Percentiles rank a stretch among this genome's conserved stretches.
Evolutionary conservation across 2,329 filamentous ascomycete species (phyloP).

Genomic region (Davidsoniella australis): DNA sequence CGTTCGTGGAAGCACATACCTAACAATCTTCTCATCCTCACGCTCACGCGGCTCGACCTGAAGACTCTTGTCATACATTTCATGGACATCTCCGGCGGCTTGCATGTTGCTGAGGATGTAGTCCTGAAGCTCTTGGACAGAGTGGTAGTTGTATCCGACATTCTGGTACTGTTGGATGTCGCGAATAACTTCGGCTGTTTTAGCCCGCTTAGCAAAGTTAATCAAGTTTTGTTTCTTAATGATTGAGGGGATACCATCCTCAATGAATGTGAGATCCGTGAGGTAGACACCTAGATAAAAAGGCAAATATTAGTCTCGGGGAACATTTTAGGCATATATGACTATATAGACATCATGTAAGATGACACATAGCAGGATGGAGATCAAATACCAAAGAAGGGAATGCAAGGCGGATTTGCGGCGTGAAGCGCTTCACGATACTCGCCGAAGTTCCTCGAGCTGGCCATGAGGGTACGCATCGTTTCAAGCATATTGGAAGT

Average conservation of each 20-base stretch:
- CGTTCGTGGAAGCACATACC: conserved; percentile 40
- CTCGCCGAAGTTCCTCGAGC: conserved; percentile 94
- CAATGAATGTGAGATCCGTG: conserved; percentile 94
- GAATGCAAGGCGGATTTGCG: conserved; percentile 91
- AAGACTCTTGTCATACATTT: conserved; percentile 98
- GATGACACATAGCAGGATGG: neutral
- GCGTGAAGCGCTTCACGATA: conserved; percentile 86
- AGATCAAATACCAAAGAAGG: conserved; percentile 66
- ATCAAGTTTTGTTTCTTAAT: conserved; percentile 94
- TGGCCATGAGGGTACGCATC: conserved; percentile 90
- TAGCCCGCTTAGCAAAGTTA: conserved; percentile 95
- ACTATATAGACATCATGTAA: neutral
- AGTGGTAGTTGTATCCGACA: conserved; percentile 80
- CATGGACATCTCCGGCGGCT: conserved; percentile 84
- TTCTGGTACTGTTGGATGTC: conserved; percentile 99
- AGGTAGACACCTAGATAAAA: conserved; percentile 65
- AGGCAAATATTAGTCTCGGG: neutral
- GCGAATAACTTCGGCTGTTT: conserved; percentile 94
- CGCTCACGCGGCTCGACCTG: conserved; percentile 84
- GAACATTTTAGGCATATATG: neutral
- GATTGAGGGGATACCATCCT: conserved; percentile 90
- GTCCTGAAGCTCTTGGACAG: conserved; percentile 82
- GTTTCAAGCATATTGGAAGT: conserved; percentile 66
- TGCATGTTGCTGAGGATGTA: conserved; percentile 97
- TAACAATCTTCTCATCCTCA: conserved; percentile 98